phyloP scores from a whole-genome alignment of 768 basidiomycete species.

The Solioccasus polychromus region DNA sequence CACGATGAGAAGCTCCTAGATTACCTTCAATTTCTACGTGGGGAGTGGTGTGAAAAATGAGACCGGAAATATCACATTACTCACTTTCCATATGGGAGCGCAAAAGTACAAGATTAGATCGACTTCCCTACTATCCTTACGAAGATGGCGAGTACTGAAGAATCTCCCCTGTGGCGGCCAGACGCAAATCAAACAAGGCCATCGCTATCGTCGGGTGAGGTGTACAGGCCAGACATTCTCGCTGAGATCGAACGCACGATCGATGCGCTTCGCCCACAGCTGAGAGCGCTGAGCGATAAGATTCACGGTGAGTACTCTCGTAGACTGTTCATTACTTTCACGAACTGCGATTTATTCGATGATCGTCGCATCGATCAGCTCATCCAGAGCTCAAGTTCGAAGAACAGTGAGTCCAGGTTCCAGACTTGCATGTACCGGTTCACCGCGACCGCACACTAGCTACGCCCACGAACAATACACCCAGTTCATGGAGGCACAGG shows the following conservation, averaged over 20 bases:
- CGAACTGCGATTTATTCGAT: no score
- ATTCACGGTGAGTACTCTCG: conserved; percentile 60
- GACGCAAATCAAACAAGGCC: conserved; percentile 20
- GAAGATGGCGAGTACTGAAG: no score
- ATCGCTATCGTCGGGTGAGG: conserved; percentile 15
- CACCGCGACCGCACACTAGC: conserved; percentile 29
- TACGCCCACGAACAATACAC: conserved; percentile 73
- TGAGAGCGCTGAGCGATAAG: conserved; percentile 63
- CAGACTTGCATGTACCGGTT: neutral
- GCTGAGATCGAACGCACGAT: conserved; percentile 59
- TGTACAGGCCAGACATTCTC: conserved; percentile 58
- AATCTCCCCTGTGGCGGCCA: conserved; percentile 40
- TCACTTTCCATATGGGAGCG: no score
- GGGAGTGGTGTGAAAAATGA: no score
- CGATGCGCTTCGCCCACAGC: conserved; percentile 47
- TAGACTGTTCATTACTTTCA: neutral
- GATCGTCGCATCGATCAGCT: conserved; percentile 34
- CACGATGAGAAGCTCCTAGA: no score
- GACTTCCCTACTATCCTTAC: no score
- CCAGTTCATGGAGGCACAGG: conserved; percentile 60
- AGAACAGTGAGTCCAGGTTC: conserved; percentile 50
- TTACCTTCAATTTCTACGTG: no score
- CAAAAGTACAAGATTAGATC: no score
- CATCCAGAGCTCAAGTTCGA: conserved; percentile 69
- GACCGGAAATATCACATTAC: no score